Conservation (phyloP, 2,329 filamentous ascomycete genomes). For the Aspergillus tubingensis region DNA sequence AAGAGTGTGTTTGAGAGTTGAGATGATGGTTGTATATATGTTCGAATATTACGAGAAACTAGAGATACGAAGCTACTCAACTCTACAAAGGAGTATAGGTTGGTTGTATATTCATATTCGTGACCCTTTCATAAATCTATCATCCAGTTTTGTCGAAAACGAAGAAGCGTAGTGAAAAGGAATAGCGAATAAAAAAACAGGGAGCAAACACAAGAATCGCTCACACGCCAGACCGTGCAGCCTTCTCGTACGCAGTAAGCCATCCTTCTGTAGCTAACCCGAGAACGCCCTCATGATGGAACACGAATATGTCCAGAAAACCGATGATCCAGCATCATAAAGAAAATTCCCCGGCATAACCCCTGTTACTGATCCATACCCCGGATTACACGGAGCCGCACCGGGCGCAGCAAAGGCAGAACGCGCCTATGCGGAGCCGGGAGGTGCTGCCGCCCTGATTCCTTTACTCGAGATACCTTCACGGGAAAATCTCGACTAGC, state of each 20-base stretch:
- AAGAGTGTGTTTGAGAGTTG: conserved; percentile 56
- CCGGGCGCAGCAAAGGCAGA: conserved; percentile 16
- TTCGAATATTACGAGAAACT: background rate
- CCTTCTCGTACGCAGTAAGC: conserved; percentile 31
- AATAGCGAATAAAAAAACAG: conserved; percentile 23
- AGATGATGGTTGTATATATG: conserved; percentile 24
- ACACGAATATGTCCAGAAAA: conserved; percentile 6
- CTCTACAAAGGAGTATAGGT: conserved; percentile 7
- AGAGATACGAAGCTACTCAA: background rate
- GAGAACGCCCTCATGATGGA: conserved; percentile 24
- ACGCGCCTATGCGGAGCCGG: conserved; percentile 17
- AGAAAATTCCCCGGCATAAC: conserved; percentile 8
- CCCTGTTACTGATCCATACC: conserved; percentile 33
- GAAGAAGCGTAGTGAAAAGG: conserved; percentile 27
- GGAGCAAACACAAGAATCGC: conserved; percentile 32
- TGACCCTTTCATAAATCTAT: conserved; percentile 39
- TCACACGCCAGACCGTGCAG: conserved; percentile 29
- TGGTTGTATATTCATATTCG: conserved; percentile 31
- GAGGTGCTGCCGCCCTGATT: conserved; percentile 15
- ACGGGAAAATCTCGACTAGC: conserved; percentile 6
- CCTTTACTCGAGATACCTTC: conserved; percentile 11
- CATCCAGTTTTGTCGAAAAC: conserved; percentile 27
- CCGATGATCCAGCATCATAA: conserved; percentile 18
- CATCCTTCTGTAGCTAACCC: conserved; percentile 31
- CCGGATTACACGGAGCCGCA: conserved; percentile 21